Evolutionary conservation across 805 yeast genomes (phyloP).

Genomic region (Candida adriatica): DNA sequence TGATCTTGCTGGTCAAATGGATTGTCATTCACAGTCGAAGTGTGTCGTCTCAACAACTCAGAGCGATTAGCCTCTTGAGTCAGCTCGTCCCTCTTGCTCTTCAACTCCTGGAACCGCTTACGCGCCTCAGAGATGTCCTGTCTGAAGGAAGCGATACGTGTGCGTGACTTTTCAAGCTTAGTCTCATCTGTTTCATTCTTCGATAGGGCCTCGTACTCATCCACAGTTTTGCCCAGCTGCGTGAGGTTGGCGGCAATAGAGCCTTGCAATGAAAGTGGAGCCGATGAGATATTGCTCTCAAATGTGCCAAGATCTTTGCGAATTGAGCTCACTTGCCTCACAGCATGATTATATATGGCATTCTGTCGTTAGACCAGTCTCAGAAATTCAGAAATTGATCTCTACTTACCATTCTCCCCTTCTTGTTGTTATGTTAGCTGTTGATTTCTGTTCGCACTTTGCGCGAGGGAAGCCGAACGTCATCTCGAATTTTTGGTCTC

Average conservation of each 20-base stretch:
- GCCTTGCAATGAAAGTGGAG: slow-evolving; percentile 73
- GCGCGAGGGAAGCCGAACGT: too few relatives aligned
- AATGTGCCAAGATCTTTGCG: slow-evolving; percentile 62
- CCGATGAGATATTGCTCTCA: slow-evolving; percentile 55
- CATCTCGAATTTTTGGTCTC: too few relatives aligned
- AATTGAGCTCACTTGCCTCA: slow-evolving; percentile 72
- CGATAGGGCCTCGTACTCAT: slow-evolving; percentile 54
- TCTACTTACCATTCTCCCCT: too few relatives aligned
- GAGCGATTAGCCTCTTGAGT: slow-evolving; percentile 35
- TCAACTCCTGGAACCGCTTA: slow-evolving; percentile 28
- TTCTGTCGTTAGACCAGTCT: too few relatives aligned
- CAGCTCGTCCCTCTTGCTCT: slow-evolving; percentile 27
- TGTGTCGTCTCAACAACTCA: slow-evolving; percentile 35
- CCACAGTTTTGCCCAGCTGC: slow-evolving; percentile 67
- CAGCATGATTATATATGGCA: slow-evolving; percentile 82
- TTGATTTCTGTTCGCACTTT: too few relatives aligned
- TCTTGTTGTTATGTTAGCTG: too few relatives aligned
- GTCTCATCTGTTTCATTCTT: slow-evolving; percentile 52
- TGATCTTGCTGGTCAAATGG: slow-evolving; percentile 12
- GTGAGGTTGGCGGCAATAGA: slow-evolving; percentile 76
- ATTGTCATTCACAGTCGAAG: slow-evolving; percentile 11
- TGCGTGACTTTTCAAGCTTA: slow-evolving; percentile 49
- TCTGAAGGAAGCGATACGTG: slow-evolving; percentile 54
- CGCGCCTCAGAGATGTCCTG: slow-evolving; percentile 27
- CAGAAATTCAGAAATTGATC: too few relatives aligned